Percentiles rank a stretch among this genome's conserved stretches.
phyloP scores from a whole-genome alignment of 2,329 filamentous ascomycete species.

The Zasmidium citrigriseum region DNA sequence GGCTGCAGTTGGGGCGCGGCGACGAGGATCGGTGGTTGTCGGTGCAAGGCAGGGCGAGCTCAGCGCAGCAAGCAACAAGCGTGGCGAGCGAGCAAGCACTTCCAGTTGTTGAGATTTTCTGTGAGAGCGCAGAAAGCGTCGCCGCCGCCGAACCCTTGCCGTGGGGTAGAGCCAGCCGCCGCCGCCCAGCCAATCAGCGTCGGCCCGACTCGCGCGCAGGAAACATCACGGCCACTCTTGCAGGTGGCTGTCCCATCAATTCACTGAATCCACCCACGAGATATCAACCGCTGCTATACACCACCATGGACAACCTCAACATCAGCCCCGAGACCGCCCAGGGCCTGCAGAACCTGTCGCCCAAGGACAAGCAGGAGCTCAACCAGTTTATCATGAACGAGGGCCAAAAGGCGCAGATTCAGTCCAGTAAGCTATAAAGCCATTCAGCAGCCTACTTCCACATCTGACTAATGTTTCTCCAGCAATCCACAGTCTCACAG shows the following conservation, averaged over 20 bases:
- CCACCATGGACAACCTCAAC: conserved; percentile 30
- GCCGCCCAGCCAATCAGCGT: conserved; percentile 6
- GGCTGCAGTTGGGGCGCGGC: neutral
- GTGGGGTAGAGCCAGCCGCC: neutral
- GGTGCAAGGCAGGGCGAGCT: neutral
- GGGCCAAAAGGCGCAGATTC: conserved; percentile 77
- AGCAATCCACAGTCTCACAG: conserved; percentile 22
- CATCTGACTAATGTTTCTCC: conserved; percentile 1
- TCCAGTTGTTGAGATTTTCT: too few species aligned
- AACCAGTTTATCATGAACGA: conserved; percentile 84
- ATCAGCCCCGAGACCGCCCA: conserved; percentile 29
- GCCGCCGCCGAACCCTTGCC: neutral
- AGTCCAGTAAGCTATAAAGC: conserved; percentile 38
- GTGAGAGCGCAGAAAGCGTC: neutral
- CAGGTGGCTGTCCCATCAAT: neutral
- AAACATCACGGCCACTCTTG: neutral
- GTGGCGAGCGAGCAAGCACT: too few species aligned
- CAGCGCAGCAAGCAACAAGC: too few species aligned
- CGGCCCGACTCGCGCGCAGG: neutral
- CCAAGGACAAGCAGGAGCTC: conserved; percentile 69
- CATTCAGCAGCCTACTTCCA: neutral
- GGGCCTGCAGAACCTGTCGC: conserved; percentile 29
- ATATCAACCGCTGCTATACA: conserved; percentile 3
- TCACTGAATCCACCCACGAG: too few species aligned
- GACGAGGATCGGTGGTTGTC: neutral